These are phyloP conservation scores for Mucor racemosus DNA, from an alignment of 371 early-diverging fungal species.

Conservation along the genomic window DNA sequence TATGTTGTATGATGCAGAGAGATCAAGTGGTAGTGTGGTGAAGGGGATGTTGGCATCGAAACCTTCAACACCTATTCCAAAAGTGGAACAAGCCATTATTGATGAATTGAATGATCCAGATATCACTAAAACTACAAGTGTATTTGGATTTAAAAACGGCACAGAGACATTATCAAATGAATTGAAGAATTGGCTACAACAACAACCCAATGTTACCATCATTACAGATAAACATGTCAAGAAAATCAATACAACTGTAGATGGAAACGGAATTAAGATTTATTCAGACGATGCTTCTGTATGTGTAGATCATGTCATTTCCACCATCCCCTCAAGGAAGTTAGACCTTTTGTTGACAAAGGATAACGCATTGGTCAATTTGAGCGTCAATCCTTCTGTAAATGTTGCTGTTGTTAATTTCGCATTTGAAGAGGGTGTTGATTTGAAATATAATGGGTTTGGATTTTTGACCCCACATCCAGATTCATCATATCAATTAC, in stretches of 20 bases:
- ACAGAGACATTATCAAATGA: slow-evolving; percentile 70
- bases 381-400: slow-evolving; percentile 63
- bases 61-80: not conserved
- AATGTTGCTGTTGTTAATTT: slow-evolving; percentile 87
- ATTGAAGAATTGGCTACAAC: slow-evolving; percentile 53
- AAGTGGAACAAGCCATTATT: slow-evolving; percentile 5
- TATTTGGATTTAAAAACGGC: slow-evolving; percentile 83
- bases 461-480: slow-evolving; percentile 84
- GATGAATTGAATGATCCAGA: not conserved
- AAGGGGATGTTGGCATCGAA: slow-evolving; percentile 8
- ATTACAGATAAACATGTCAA: slow-evolving; percentile 42
- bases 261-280: slow-evolving; percentile 33
- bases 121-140: slow-evolving; percentile 61
- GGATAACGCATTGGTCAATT: slow-evolving; percentile 31
- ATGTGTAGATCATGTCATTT: slow-evolving; percentile 18
- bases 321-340: slow-evolving; percentile 15
- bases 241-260: slow-evolving; percentile 32
- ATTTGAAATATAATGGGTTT: slow-evolving; percentile 71
- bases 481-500: slow-evolving; percentile 37
- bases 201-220: slow-evolving; percentile 57
- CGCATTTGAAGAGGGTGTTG: slow-evolving; percentile 49
- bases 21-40: slow-evolving; percentile 67
- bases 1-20: slow-evolving; percentile 68
- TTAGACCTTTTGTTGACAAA: slow-evolving; percentile 3
- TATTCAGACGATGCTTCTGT: slow-evolving; percentile 14